Conservation (phyloP, 257 asterid genomes). For the Pogostemon cablin region DNA sequence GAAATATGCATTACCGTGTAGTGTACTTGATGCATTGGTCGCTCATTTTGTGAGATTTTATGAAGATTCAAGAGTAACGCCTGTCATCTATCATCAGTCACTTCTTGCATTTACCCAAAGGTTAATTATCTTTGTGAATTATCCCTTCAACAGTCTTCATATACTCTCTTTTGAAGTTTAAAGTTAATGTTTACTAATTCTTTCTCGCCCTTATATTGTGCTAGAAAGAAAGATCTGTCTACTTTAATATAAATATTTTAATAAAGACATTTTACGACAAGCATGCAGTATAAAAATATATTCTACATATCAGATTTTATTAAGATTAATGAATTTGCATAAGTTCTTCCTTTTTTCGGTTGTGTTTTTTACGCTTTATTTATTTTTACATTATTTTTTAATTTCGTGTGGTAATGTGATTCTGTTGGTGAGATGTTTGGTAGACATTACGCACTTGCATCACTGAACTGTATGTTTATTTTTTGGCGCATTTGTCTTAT, state of each 20-base stretch:
- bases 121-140: slow-evolving; percentile 40
- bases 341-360: too few relatives aligned
- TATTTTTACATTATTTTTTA: not conserved
- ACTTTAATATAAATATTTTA: not conserved
- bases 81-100: slow-evolving; percentile 97
- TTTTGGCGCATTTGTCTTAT: not conserved
- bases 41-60: slow-evolving; percentile 82
- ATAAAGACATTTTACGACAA: not conserved
- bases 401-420: too few relatives aligned
- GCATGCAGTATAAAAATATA: slow-evolving; percentile 2
- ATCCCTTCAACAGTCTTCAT: slow-evolving; percentile 9
- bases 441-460: not conserved
- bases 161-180: slow-evolving; percentile 1
- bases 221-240: not conserved
- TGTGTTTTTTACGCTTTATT: not conserved
- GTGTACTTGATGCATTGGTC: slow-evolving; percentile 92
- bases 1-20: slow-evolving; percentile 96
- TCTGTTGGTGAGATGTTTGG: not conserved
- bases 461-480: not conserved
- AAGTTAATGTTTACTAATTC: not conserved
- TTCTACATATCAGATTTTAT: not conserved
- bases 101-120: slow-evolving; percentile 95
- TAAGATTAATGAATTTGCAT: slow-evolving; percentile 11
- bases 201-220: not conserved
- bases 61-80: slow-evolving; percentile 82